Percentiles rank a stretch among this genome's conserved stretches.
These are phyloP conservation scores for Gomphus sp. DNA, from an alignment of 1,284 basidiomycete genomes.

Conservation along the genomic window DNA sequence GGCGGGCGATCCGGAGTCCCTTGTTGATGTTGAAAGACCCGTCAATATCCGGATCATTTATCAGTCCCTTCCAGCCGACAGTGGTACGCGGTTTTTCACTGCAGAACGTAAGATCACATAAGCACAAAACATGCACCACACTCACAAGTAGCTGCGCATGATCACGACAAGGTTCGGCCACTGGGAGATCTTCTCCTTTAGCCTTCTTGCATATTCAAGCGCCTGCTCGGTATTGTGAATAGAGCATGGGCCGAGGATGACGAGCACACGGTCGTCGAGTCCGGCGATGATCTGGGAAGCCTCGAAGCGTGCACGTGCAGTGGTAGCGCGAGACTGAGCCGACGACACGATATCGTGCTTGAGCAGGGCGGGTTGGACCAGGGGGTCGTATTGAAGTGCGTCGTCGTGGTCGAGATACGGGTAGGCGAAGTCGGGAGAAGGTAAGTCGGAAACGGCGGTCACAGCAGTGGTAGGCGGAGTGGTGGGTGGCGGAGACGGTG, in stretches of 20 bases:
- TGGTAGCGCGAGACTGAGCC: slow-evolving; percentile 51
- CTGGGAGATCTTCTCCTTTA: too few relatives aligned
- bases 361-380: slow-evolving; percentile 85
- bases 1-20: too few relatives aligned
- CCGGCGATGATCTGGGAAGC: too few relatives aligned
- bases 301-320: slow-evolving; percentile 30
- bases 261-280: too few relatives aligned
- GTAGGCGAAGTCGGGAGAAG: neutral
- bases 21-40: too few relatives aligned
- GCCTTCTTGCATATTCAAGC: too few relatives aligned
- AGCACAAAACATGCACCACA: slow-evolving; percentile 17
- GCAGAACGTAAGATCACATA: slow-evolving; percentile 2
- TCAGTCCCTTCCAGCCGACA: slow-evolving; percentile 56
- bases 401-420: too few relatives aligned
- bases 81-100: slow-evolving; percentile 78
- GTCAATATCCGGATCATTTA: too few relatives aligned
- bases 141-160: slow-evolving; percentile 52
- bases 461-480: neutral
- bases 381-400: slow-evolving; percentile 14
- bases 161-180: slow-evolving; percentile 29
- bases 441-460: neutral
- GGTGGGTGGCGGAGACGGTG: neutral
- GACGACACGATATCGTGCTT: slow-evolving; percentile 73
- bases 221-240: too few relatives aligned
- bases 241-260: too few relatives aligned